Evolutionary conservation across 345 rosid species (phyloP), one percentile per base, ranked within the genome.

Genomic region (Orychophragmus violaceus): DNA sequence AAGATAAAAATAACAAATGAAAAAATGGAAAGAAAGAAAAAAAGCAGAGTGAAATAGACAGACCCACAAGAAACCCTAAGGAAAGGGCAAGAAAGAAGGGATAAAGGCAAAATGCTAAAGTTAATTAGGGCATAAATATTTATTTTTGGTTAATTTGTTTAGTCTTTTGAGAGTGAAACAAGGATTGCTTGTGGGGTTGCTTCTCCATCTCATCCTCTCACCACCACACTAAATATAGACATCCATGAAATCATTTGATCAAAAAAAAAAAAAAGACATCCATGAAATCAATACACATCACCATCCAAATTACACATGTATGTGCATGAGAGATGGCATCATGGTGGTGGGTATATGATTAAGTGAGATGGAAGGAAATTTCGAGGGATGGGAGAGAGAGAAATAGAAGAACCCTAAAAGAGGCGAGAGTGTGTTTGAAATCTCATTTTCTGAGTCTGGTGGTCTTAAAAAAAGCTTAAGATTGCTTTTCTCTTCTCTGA

Each of bases 401-500:
- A 39, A 30, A 30, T 28, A 46, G 17, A 76, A 50, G 74, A 81
- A 71, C 76, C 83, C 76, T 78, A 61, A 66, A 74, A 66, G 39
- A 66, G 49, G 62, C 66, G 76, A 39, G 72, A 66, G 57, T 69
- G 80, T 72, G 63, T 80, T 80, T 82, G 85, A 82, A 80, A 79
- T 74, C 78, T 82, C 85, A 76, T 83, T 87, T 85, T 83, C 85
- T 82, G 79, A 79, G 89, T 82, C 87, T 72, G 72, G 77, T 74
- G 64, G 78, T 74, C 78, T 54, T 68, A 19, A 62, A 74, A 85
- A 86, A 84, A 39, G 87, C 87, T 68, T 79, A 70, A 79, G 50
- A 70, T 83, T 82, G 78, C 83, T 83, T 81, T 83, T 80, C 86
- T 77, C 71, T 77, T 66, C 79, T 84, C 91, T 83, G 90, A 83